Conservation (phyloP, 495 filamentous ascomycete genomes). For the Aspergillus funiculosus region DNA sequence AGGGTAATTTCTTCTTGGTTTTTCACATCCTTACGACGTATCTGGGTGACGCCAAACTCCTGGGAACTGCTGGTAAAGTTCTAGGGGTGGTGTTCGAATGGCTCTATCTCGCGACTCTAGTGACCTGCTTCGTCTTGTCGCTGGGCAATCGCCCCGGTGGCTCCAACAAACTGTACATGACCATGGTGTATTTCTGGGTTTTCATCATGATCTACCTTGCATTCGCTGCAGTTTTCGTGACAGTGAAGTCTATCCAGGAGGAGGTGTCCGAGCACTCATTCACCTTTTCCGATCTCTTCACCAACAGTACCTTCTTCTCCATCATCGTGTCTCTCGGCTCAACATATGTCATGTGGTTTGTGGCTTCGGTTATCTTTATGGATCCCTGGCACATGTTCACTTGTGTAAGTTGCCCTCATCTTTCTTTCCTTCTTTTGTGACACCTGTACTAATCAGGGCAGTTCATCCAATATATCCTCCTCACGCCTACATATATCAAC, state of each 20-base stretch:
- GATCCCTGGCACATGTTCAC: slow-evolving; percentile 99
- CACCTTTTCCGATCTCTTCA: slow-evolving; percentile 63
- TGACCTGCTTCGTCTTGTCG: slow-evolving; percentile 92
- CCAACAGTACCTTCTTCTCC: slow-evolving; percentile 85
- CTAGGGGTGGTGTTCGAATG: slow-evolving; percentile 91
- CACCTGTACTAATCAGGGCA: slow-evolving; percentile 21
- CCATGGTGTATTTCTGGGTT: slow-evolving; percentile 95
- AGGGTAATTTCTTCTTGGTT: slow-evolving; percentile 98
- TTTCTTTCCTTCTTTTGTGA: background rate
- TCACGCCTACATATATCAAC: slow-evolving; percentile 94
- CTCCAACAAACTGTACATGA: slow-evolving; percentile 88
- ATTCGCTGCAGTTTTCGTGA: slow-evolving; percentile 93
- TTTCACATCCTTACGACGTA: slow-evolving; percentile 94
- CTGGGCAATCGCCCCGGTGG: slow-evolving; percentile 96
- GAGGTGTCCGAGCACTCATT: slow-evolving; percentile 57
- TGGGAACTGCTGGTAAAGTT: slow-evolving; percentile 68
- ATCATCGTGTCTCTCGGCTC: slow-evolving; percentile 86
- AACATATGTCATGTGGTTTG: slow-evolving; percentile 90
- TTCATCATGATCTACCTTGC: slow-evolving; percentile 92
- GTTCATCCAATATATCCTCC: slow-evolving; percentile 93
- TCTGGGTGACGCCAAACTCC: slow-evolving; percentile 58
- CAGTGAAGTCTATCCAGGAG: slow-evolving; percentile 71
- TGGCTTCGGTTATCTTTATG: slow-evolving; percentile 90
- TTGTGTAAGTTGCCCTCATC: slow-evolving; percentile 40
- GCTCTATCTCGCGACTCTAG: slow-evolving; percentile 85